Evolutionary conservation across 352 stramenopile genomes (phyloP), one percentile per base, ranked within the genome.

Genomic region (Globisporangium middletonii): DNA sequence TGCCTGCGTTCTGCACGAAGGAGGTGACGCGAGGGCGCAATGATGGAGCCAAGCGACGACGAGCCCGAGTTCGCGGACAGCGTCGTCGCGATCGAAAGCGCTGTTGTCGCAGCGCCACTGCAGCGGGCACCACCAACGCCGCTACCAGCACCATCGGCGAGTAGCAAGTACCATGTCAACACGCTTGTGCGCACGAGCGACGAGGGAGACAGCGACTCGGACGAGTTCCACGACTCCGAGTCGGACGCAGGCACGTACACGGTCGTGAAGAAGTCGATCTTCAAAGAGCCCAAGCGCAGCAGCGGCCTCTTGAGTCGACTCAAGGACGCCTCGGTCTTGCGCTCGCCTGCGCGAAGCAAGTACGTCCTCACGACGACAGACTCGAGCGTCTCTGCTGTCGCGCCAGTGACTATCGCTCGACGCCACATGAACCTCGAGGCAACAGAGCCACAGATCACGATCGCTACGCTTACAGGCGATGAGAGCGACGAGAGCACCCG

Each of bases 181-280:
- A 4, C 12, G 41, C 41, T 12, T n/a, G 18, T 19, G 45, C 8
- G 37, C 18, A 13, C n/a, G 30, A 23, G 28, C 12, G 56, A 28
- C n/a, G 27, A 11, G 2, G 49, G 9, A 4, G 12, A 37, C 33
- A 59, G 51, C 35, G 58, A 63, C 53, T 57, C 37, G 48, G 48
- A 66, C 44, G 60, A 66, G 60, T 66, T 55, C 33, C 53, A 66
- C 42, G 60, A 66, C 53, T 66, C 60, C 13, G 55, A 60, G 60
- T 56, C 53, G 19, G 60, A 66, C 35, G 38, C 41, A 7, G 26
- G 30, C 7, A 65, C 69, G 19, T 73, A 73, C 38, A 57, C 68
- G 16, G 45, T 89, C 28, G 77, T 89, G 18, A 80, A 75, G 50
- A 89, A 89, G 53, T 88, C 79, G 50, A 78, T 87, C 19, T 88